Evolutionary conservation across 352 stramenopile species (phyloP).

Genomic region (Phytophthora crassamura): DNA sequence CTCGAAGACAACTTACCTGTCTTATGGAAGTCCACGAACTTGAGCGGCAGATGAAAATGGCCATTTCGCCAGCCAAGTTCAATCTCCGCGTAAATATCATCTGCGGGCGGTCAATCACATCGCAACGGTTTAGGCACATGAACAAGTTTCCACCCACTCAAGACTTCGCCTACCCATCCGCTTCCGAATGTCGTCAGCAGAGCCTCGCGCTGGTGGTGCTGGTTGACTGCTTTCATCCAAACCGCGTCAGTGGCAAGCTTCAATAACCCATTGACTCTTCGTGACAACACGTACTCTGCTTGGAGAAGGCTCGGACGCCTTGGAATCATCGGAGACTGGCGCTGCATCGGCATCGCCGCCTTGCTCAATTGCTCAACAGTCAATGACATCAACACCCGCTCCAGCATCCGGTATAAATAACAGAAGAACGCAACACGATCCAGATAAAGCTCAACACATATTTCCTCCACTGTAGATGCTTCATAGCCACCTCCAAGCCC

Average conservation of each 20-base stretch:
- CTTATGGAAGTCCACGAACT: conserved; percentile 76
- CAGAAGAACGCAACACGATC: conserved; percentile 2
- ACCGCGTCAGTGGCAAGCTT: background rate
- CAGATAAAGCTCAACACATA: conserved; percentile 36
- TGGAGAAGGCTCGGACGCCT: conserved; percentile 4
- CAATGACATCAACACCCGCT: conserved; percentile 6
- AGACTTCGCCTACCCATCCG: conserved; percentile 42
- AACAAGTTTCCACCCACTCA: background rate
- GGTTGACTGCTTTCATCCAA: conserved; percentile 20
- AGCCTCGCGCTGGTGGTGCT: conserved; percentile 18
- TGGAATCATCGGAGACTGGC: background rate
- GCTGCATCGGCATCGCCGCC: conserved; percentile 9
- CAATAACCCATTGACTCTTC: background rate
- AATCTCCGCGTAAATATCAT: conserved; percentile 79
- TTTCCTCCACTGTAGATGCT: too few species aligned
- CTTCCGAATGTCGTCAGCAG: conserved; percentile 50
- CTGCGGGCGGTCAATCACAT: conserved; percentile 20
- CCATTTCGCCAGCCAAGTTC: conserved; percentile 54
- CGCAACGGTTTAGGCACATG: background rate
- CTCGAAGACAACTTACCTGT: conserved; percentile 33
- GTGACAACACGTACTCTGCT: conserved; percentile 18
- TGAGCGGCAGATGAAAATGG: conserved; percentile 61
- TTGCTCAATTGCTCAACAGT: conserved; percentile 1
- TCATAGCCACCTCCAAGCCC: too few species aligned
- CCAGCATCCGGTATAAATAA: conserved; percentile 30